Base-by-base conservation (phyloP, 106 monocot genomes). In the Gastrodia elata region DNA sequence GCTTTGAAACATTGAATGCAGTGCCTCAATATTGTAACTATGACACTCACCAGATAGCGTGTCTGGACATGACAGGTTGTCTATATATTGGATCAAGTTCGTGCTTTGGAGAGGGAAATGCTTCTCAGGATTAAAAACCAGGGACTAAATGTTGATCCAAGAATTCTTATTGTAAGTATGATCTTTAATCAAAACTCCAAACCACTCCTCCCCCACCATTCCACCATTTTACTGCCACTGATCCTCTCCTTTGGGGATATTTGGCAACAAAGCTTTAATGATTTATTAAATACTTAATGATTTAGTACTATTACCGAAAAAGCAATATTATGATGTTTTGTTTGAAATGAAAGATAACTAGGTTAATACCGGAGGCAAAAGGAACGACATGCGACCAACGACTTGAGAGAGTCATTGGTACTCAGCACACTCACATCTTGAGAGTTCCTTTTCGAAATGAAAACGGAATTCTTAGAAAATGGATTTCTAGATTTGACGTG, bases 401-500 rank as follows among this genome's bases (percentile, higher is more conserved):
- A n/a, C 87, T 96, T 71, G 95, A 96, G 76, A 87, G 82, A 76
- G 76, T 96, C 9, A 86, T 72, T 59, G 95, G 95, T 52, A 96
- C 92, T 69, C 79, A 91, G 16, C 80, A 92, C 72, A 73, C 85
- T 33, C 77, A 79, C 70, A 96, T 96, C 71, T 84, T 96, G 73
- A 68, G 95, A 7, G 89, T 96, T 25, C 92, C 95, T 65, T 96
- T 96, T 74, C 87, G 85, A 71, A 87, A 74, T 73, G 84, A 96
- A 76, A 78, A 87, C 6, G 95, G 95, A 30, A 84, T 92, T 79
- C 88, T 92, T 59, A 78, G 67, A 24, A 91, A 96, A 77, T 96
- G 95, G 95, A 90, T 96, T 71, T 96, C 95, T 71, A 83, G 87
- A 65, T 96, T 96, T 85, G 95, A 96, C 84, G 92, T 96, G 16